Evolutionary conservation across 2,329 filamentous ascomycete species (phyloP), one percentile per base, ranked within the genome.

Genomic region (Claviceps humidiphila): DNA sequence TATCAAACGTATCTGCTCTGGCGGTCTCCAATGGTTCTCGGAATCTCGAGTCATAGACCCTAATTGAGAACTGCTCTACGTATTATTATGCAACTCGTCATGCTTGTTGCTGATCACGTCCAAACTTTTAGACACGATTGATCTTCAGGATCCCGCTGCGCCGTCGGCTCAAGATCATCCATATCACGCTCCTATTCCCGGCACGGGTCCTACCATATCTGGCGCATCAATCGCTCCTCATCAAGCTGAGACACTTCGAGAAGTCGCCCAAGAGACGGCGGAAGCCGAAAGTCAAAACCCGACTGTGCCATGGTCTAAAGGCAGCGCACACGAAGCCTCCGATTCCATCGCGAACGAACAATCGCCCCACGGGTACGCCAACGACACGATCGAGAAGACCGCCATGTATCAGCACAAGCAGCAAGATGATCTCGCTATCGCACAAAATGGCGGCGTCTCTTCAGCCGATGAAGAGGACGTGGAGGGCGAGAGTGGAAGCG

Each of bases 111-210:
- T 58, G 42, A 57, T 50, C 26, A 40, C 46, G 6, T 17, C 16
- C 47, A 48, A 47, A 47, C 50, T 37, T 22, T 46, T 53, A 95
- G 91, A 97, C 74, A 94, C 91, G 57, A 86, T 96, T 71, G 93
- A 97, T 72, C 82, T 97, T 50, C 93, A 97, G 77, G 81, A 89
- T 70, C 86, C 82, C 64, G 74, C 84, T 63, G 76, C 85, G 54
- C 89, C 89, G 38, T 93, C 90, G 46, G 88, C 91, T 41, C 79
- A 95, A 72, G 85, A 90, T 65, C 89, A 95, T 74, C 77, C 49
- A 30, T 34, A 30, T 52, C 61, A 60, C 45, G 55, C 53, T 47
- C 55, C 57, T 48, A 52, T 50, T 34, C 38, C 52, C 49, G 56
- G 56, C 20, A 41, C 55, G 22, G 59, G 78, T 80, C 63, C 73